These are phyloP conservation scores for Phycomyces blakesleeanus DNA, from an alignment of 192 early-diverging fungal genomes.

Conservation along the genomic window DNA sequence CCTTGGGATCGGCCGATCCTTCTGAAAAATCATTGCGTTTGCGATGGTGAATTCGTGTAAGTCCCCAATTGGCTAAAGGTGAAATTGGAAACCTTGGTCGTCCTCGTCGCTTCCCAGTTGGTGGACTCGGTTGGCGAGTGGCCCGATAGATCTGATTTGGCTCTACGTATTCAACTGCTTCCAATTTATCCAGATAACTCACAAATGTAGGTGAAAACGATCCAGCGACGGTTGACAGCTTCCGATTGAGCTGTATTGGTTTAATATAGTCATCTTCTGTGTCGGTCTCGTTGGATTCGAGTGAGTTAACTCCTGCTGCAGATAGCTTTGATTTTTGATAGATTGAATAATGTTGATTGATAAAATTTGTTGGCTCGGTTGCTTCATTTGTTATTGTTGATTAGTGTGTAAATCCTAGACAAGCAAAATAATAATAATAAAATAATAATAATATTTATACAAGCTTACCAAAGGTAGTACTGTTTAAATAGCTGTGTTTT, in stretches of 20 bases:
- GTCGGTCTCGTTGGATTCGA: neutral
- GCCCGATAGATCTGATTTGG: constrained; percentile 26
- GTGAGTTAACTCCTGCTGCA: neutral
- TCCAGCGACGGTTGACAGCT: constrained; percentile 15
- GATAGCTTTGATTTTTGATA: neutral
- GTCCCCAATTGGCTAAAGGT: constrained; percentile 42
- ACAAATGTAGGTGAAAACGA: constrained; percentile 20
- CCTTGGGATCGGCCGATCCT: constrained; percentile 33
- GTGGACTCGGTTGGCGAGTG: neutral
- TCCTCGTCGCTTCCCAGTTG: too few relatives aligned
- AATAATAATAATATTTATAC: neutral
- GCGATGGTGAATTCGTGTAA: constrained; percentile 38
- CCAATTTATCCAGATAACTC: constrained; percentile 3
- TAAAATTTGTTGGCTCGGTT: neutral
- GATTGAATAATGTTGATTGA: constrained; percentile 1
- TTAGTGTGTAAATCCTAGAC: too few relatives aligned
- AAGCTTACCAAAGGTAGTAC: neutral
- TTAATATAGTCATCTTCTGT: neutral
- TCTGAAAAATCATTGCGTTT: constrained; percentile 43
- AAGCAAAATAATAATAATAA: too few relatives aligned
- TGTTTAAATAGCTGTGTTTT: neutral
- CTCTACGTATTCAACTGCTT: constrained; percentile 27
- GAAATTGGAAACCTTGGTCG: too few relatives aligned
- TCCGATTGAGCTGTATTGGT: neutral
- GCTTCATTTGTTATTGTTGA: neutral